A percentile compares a stretch with the other conserved stretches of the same genome.
Conservation (phyloP, 2,329 filamentous ascomycete species). For the Nemania sp. region DNA sequence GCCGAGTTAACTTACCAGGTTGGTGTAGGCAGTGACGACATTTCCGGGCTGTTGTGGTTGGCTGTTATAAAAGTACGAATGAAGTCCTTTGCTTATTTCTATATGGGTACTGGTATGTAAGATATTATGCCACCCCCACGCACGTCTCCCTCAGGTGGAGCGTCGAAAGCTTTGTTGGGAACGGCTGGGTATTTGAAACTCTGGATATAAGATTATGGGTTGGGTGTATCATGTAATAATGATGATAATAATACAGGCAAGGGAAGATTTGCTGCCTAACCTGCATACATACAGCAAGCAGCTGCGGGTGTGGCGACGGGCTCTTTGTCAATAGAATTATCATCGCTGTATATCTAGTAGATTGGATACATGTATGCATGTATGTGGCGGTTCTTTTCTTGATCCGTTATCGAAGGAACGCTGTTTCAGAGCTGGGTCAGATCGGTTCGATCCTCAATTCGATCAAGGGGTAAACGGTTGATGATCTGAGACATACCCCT, state of each 20-base stretch:
- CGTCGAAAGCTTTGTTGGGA: too few species aligned
- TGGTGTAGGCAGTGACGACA: too few species aligned
- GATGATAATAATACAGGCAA: too few species aligned
- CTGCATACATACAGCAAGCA: too few species aligned
- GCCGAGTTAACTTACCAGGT: background rate
- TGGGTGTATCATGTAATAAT: too few species aligned
- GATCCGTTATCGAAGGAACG: constrained; percentile 5
- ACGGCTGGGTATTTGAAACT: background rate
- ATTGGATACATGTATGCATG: too few species aligned
- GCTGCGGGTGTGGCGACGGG: too few species aligned
- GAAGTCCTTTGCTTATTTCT: constrained; percentile 3
- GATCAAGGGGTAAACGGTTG: background rate
- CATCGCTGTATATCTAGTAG: background rate
- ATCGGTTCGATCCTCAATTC: background rate
- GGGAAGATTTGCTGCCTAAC: too few species aligned
- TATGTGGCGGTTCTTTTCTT: too few species aligned
- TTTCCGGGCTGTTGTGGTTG: background rate
- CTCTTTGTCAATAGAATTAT: background rate
- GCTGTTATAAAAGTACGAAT: too few species aligned
- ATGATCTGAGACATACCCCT: constrained; percentile 9
- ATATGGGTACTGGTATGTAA: background rate
- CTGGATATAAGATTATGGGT: background rate
- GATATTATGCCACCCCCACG: background rate
- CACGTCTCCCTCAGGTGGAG: too few species aligned
- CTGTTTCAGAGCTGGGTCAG: constrained; percentile 16